Conservation (phyloP, 148 eudicot species). For the Silene uniflora region DNA sequence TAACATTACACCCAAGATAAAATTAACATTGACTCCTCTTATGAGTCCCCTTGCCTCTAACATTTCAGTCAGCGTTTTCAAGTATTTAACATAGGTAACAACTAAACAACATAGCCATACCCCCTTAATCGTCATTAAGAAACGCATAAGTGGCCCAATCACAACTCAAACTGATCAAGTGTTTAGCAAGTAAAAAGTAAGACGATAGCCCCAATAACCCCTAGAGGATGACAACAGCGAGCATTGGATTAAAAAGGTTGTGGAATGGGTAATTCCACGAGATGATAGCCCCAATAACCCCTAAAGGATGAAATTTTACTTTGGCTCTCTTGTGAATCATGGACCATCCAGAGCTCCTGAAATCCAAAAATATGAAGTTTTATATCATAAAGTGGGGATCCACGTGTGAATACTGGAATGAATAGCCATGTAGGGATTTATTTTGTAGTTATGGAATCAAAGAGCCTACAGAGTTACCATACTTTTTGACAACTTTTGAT, state of each 20-base stretch:
- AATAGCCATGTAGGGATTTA: not conserved
- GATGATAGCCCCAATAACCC: constrained; percentile 96
- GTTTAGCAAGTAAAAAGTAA: too few relatives aligned
- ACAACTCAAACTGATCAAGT: too few relatives aligned
- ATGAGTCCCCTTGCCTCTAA: too few relatives aligned
- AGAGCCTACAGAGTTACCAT: not conserved
- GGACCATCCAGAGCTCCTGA: constrained; percentile 88
- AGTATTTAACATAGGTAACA: too few relatives aligned
- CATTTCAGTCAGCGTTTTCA: too few relatives aligned
- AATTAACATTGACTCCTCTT: too few relatives aligned
- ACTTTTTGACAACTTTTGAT: not conserved
- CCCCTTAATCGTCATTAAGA: too few relatives aligned
- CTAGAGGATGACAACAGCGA: constrained; percentile 90
- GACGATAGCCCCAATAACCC: too few relatives aligned
- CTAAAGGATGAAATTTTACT: constrained; percentile 92
- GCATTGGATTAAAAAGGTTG: constrained; percentile 90
- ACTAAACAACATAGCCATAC: too few relatives aligned
- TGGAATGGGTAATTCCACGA: constrained; percentile 99
- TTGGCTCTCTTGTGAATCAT: constrained; percentile 90
- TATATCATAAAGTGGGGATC: constrained; percentile 9
- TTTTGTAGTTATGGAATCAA: not conserved
- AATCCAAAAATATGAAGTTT: constrained; percentile 20
- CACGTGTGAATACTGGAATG: not conserved
- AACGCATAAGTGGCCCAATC: too few relatives aligned
- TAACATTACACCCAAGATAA: too few relatives aligned